Conservation (phyloP, 2,329 filamentous ascomycete species). For the Aspergillus amoenus region DNA sequence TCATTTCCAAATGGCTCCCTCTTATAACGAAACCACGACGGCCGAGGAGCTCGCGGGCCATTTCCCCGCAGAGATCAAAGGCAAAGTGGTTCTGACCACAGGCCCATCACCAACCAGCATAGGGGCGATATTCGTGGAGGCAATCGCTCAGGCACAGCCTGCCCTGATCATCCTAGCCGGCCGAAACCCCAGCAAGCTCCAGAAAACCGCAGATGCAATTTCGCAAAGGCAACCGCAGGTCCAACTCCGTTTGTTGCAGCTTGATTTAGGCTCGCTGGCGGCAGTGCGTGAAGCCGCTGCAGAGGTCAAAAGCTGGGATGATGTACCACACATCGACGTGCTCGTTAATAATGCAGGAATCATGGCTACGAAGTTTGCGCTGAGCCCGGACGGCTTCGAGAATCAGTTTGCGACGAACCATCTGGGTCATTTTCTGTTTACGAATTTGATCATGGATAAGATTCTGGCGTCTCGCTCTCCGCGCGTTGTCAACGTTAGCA, state of each 20-base stretch:
- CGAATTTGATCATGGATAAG: slow-evolving; percentile 39
- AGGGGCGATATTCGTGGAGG: slow-evolving; percentile 35
- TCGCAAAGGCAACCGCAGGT: slow-evolving; percentile 17
- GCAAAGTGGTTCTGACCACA: slow-evolving; percentile 41
- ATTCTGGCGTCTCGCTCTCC: slow-evolving; percentile 20
- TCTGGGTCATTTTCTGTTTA: slow-evolving; percentile 41
- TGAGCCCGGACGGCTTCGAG: slow-evolving; percentile 39
- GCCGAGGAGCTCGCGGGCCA: slow-evolving; percentile 21
- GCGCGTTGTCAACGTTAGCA: slow-evolving; percentile 47
- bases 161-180: slow-evolving; percentile 41
- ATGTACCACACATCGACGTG: slow-evolving; percentile 37
- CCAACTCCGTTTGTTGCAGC: slow-evolving; percentile 23
- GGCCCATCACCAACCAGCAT: slow-evolving; percentile 41
- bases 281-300: slow-evolving; percentile 34
- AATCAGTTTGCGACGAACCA: slow-evolving; percentile 41
- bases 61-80: slow-evolving; percentile 21
- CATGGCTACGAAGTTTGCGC: slow-evolving; percentile 31
- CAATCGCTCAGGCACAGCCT: slow-evolving; percentile 36
- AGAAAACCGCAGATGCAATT: slow-evolving; percentile 28
- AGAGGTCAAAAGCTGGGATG: slow-evolving; percentile 27
- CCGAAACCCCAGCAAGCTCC: slow-evolving; percentile 35
- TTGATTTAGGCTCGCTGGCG: slow-evolving; percentile 35
- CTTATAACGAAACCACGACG: slow-evolving; percentile 12
- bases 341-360: slow-evolving; percentile 47
- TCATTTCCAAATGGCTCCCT: background rate